Base-by-base conservation (phyloP, 1,139 yeast genomes). In the Debaryomyces robertsiae region DNA sequence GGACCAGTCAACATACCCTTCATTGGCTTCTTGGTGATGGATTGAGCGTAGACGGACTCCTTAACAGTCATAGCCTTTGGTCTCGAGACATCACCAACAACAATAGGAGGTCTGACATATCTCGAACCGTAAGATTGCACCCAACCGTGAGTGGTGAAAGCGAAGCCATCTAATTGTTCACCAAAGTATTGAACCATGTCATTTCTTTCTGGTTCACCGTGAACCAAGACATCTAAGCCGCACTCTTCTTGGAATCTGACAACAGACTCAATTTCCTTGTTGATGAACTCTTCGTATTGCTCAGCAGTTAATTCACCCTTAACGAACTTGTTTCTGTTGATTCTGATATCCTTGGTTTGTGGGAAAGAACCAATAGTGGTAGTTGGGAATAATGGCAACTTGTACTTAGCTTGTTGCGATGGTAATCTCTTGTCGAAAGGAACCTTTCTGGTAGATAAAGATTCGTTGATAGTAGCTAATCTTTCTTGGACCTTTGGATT, bases 1-100 rank as follows among this genome's bases (percentile, higher is more conserved):
- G 98, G 98, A 77, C 98, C 98, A 68, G 98, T 91, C 72, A 93
- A 86, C 98, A 93, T 93, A 87, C 98, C 98, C 84, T 93, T 93
- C 83, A 93, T 86, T 68, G 97, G 97, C 78, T 86, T 86, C 62
- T 82, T 75, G 64, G 98, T 90, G 66, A 93, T 75, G 50, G 96
- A 87, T 81, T 94, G 98, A 58, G 98, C 98, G 74, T 89, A 93
- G 66, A 93, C 95, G 47, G 98, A 91, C 81, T 94, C 98, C 82
- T 90, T 91, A 59, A 93, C 98, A 57, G 98, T 84, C 97, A 93
- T 93, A 57, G 98, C 88, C 68, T 81, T 82, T 69, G 98, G 98
- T 81, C 98, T 91, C 46, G 97, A 90, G 61, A 93, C 91, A 73
- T 93, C 98, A 79, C 98, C 98, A 60, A 91, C 97, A 72, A 93